Percentiles rank a stretch among this genome's conserved stretches.
phyloP scores from a whole-genome alignment of 192 early-diverging fungal genomes.

The Dissophora globulifera region DNA sequence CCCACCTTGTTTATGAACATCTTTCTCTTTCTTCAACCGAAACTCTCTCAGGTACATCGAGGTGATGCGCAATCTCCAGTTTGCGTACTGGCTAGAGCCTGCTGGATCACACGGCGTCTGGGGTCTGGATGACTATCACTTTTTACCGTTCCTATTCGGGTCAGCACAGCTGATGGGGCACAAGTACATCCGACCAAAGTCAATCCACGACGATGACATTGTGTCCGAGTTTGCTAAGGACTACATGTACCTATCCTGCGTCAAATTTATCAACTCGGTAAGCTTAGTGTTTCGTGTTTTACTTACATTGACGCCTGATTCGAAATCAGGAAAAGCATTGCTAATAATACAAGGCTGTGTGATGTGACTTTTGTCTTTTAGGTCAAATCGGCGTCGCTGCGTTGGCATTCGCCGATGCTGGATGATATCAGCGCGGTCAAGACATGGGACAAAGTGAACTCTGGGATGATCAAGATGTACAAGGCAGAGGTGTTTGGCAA shows the following conservation, averaged over 20 bases:
- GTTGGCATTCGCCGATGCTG: slow-evolving; percentile 96
- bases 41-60: slow-evolving; percentile 79
- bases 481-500: slow-evolving; percentile 92
- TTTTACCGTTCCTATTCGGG: slow-evolving; percentile 95
- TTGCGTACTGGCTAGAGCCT: slow-evolving; percentile 95
- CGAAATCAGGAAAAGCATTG: no score
- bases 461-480: slow-evolving; percentile 97
- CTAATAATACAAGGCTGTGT: no score
- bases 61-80: slow-evolving; percentile 90
- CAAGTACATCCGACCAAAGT: slow-evolving; percentile 92
- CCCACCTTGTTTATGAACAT: neutral
- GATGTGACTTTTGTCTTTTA: slow-evolving; percentile 18
- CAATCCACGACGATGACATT: slow-evolving; percentile 90
- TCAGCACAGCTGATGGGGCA: slow-evolving; percentile 87
- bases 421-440: slow-evolving; percentile 89
- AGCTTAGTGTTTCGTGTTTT: slow-evolving; percentile 19
- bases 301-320: no score
- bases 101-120: slow-evolving; percentile 99
- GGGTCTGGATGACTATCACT: slow-evolving; percentile 99
- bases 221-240: slow-evolving; percentile 89
- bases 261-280: slow-evolving; percentile 91
- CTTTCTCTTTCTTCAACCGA: neutral
- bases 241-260: slow-evolving; percentile 97
- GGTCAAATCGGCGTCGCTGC: slow-evolving; percentile 75
- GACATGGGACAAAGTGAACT: slow-evolving; percentile 91